phyloP scores from a whole-genome alignment of 257 asterid species.

The Plantago elongata region DNA sequence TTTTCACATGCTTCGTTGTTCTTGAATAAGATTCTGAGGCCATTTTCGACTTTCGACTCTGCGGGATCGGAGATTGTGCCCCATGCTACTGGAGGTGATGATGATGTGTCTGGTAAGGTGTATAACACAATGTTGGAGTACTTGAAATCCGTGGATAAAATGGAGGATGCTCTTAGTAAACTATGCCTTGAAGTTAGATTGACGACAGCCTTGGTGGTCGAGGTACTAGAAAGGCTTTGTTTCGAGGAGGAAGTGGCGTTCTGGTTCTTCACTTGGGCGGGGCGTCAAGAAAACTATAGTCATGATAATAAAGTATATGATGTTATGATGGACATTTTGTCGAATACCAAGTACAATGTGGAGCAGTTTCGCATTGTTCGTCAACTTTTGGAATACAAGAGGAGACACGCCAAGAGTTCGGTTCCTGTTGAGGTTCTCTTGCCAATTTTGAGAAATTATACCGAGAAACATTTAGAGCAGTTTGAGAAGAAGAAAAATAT shows the following conservation, averaged over 20 bases:
- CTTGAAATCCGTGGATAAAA: slow-evolving; percentile 58
- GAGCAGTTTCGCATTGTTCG: slow-evolving; percentile 73
- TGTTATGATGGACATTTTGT: slow-evolving; percentile 73
- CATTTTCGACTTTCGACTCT: slow-evolving; percentile 36
- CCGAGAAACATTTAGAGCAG: slow-evolving; percentile 78
- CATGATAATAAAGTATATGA: slow-evolving; percentile 77
- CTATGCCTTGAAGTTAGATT: slow-evolving; percentile 31
- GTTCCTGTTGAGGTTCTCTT: slow-evolving; percentile 65
- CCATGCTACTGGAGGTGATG: slow-evolving; percentile 20
- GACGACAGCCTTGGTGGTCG: slow-evolving; percentile 67
- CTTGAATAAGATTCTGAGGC: slow-evolving; percentile 22
- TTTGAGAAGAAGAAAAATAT: slow-evolving; percentile 82
- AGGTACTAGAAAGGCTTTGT: slow-evolving; percentile 56
- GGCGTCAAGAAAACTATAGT: slow-evolving; percentile 51
- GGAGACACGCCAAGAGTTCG: slow-evolving; percentile 46
- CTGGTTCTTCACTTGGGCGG: slow-evolving; percentile 87
- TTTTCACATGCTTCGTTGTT: slow-evolving; percentile 11
- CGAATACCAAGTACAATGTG: slow-evolving; percentile 77
- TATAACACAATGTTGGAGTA: slow-evolving; percentile 53
- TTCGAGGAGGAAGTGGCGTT: slow-evolving; percentile 78
- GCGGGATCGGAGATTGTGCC: slow-evolving; percentile 24
- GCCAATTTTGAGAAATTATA: slow-evolving; percentile 52
- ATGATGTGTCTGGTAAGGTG: slow-evolving; percentile 45
- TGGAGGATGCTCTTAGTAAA: slow-evolving; percentile 74
- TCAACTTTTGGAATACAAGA: slow-evolving; percentile 85